These are phyloP conservation scores for Xylaria sp. DNA, from an alignment of 2,329 filamentous ascomycete species.

Conservation along the genomic window DNA sequence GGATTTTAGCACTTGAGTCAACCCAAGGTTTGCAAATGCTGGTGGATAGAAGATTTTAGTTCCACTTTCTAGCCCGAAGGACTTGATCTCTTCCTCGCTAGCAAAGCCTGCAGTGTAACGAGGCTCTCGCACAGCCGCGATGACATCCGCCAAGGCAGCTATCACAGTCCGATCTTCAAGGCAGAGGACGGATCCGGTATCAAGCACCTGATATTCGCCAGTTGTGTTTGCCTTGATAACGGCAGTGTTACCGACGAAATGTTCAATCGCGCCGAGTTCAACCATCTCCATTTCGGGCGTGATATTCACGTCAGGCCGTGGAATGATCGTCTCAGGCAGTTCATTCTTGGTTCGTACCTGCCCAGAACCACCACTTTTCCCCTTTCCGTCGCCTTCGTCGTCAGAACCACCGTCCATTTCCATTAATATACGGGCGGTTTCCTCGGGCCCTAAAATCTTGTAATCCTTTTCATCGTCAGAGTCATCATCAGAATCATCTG, in stretches of 20 bases:
- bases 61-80: slow-evolving; percentile 73
- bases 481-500: slow-evolving; percentile 66
- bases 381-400: slow-evolving; percentile 72
- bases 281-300: slow-evolving; percentile 80
- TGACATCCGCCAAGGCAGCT: slow-evolving; percentile 83
- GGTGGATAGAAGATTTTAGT: slow-evolving; percentile 82
- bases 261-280: slow-evolving; percentile 78
- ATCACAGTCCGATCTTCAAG: slow-evolving; percentile 78
- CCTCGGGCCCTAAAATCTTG: slow-evolving; percentile 79
- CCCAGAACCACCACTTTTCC: slow-evolving; percentile 54
- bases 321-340: slow-evolving; percentile 67
- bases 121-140: slow-evolving; percentile 86
- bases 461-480: slow-evolving; percentile 65
- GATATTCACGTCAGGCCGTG: slow-evolving; percentile 82
- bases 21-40: slow-evolving; percentile 82
- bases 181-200: slow-evolving; percentile 85
- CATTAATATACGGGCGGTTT: slow-evolving; percentile 87
- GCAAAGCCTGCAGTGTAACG: slow-evolving; percentile 85
- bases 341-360: slow-evolving; percentile 87
- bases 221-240: slow-evolving; percentile 82
- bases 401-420: slow-evolving; percentile 81
- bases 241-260: slow-evolving; percentile 79
- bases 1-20: slow-evolving; percentile 81
- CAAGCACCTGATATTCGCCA: slow-evolving; percentile 86
- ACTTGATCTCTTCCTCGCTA: slow-evolving; percentile 72